phyloP scores from a whole-genome alignment of 2,329 filamentous ascomycete species.

The Cladosporium halotolerans region DNA sequence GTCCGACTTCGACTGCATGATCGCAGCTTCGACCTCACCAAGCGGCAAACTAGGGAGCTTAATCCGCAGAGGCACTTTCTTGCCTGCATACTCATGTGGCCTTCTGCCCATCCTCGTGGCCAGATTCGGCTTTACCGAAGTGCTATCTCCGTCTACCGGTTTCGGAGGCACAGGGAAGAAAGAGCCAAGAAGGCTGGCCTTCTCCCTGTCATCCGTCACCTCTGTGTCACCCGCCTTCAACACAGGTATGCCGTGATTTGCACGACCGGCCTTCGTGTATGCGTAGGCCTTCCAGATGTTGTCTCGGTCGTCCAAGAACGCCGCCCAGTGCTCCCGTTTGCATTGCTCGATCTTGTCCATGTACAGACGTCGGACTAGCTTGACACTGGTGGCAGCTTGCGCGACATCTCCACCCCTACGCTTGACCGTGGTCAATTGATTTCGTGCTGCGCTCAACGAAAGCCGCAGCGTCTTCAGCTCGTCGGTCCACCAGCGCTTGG shows the following conservation, averaged over 20 bases:
- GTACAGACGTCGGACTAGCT: not conserved
- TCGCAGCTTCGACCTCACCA: not conserved
- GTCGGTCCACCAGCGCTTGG: not conserved
- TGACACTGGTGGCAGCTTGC: not conserved
- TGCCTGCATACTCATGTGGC: not conserved
- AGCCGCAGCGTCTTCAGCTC: not conserved
- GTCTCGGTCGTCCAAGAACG: not conserved
- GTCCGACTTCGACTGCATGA: not conserved
- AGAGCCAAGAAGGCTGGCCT: not conserved
- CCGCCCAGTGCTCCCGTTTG: not conserved
- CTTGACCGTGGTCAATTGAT: not conserved
- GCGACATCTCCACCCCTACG: not conserved
- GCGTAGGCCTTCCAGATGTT: not conserved
- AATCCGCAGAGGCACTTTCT: not conserved
- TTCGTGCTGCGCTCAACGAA: not conserved
- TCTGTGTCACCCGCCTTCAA: not conserved
- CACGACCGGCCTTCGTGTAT: not conserved
- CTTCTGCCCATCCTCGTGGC: not conserved
- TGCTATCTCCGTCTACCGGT: not conserved
- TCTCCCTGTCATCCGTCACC: not conserved
- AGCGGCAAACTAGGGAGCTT: not conserved
- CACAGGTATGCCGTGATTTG: not conserved
- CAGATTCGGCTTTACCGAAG: not conserved
- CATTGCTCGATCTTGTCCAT: not conserved
- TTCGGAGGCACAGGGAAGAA: not conserved